A percentile compares a stretch with the other conserved stretches of the same genome.
Evolutionary conservation across 257 asterid species (phyloP).

Genomic region (Ligustrum vulgare): DNA sequence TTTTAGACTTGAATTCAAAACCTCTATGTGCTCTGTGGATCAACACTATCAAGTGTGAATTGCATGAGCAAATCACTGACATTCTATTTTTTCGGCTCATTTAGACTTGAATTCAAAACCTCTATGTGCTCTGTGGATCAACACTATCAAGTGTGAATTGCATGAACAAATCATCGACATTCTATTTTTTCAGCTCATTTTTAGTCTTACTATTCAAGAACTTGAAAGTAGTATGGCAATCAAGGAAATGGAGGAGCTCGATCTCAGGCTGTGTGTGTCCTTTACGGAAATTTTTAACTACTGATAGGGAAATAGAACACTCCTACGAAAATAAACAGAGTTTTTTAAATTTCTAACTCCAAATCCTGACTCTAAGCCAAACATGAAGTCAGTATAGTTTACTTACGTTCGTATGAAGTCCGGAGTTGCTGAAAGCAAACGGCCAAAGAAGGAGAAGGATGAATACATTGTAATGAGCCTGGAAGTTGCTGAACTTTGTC

Average conservation of each 20-base stretch:
- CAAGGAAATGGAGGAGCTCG: too few relatives aligned
- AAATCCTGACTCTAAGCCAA: neutral
- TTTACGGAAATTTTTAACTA: too few relatives aligned
- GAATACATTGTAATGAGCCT: slow-evolving; percentile 73
- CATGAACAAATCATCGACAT: neutral
- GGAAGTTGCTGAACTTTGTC: slow-evolving; percentile 55
- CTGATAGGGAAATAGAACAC: neutral
- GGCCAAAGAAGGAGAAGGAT: slow-evolving; percentile 91
- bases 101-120: neutral
- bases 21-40: neutral
- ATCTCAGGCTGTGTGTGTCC: too few relatives aligned
- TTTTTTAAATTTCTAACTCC: neutral
- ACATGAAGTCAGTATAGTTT: neutral
- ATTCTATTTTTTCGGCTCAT: neutral
- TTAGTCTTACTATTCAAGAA: neutral
- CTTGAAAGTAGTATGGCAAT: neutral
- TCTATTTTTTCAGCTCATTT: neutral
- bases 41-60: neutral
- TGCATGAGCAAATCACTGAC: neutral
- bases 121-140: neutral
- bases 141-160: neutral
- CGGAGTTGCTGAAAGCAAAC: slow-evolving; percentile 86
- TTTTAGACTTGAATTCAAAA: neutral
- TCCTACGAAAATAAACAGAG: neutral
- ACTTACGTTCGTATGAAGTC: slow-evolving; percentile 73